Percentiles rank a stretch among this genome's conserved stretches.
Evolutionary conservation across 176 grass and related monocot genomes (phyloP).

Genomic region (Puccinellia tenuiflora): DNA sequence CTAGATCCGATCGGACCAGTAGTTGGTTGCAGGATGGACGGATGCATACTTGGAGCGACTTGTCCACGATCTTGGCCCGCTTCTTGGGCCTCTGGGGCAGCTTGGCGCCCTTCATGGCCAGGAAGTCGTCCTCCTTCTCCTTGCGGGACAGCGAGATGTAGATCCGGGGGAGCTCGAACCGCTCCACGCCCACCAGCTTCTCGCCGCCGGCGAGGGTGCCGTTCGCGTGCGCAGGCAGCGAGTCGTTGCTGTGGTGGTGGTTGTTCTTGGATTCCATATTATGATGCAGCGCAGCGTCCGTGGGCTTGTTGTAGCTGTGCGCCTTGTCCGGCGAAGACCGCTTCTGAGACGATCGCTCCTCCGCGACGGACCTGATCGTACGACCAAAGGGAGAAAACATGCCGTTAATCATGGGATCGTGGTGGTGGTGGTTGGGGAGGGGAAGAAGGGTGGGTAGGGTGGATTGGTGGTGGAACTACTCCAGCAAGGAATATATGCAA

Average conservation of each 20-base stretch:
- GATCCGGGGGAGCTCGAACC: constrained; percentile 83
- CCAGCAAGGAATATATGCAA: background rate
- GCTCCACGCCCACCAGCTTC: constrained; percentile 39
- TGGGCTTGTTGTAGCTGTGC: constrained; percentile 6
- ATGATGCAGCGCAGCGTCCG: constrained; percentile 3
- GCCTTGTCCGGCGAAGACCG: constrained; percentile 39
- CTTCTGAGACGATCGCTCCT: constrained; percentile 40
- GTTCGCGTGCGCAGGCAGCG: too few relatives aligned
- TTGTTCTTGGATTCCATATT: constrained; percentile 33
- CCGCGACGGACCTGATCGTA: constrained; percentile 30
- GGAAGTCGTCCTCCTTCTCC: constrained; percentile 93
- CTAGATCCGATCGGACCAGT: constrained; percentile 7
- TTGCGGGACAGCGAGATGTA: constrained; percentile 81
- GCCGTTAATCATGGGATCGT: constrained; percentile 25
- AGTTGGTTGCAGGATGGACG: too few relatives aligned
- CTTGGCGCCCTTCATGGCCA: constrained; percentile 88
- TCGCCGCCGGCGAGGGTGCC: background rate
- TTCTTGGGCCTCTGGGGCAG: constrained; percentile 91
- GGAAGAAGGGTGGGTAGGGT: constrained; percentile 9
- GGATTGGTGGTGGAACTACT: background rate
- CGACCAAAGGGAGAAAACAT: background rate
- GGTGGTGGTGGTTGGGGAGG: constrained; percentile 27
- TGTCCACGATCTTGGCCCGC: constrained; percentile 86
- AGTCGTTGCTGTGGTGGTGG: constrained; percentile 22
- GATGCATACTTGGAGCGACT: constrained; percentile 60